Evolutionary conservation across 1,284 basidiomycete species (phyloP).

Genomic region (Volvariella volvacea): DNA sequence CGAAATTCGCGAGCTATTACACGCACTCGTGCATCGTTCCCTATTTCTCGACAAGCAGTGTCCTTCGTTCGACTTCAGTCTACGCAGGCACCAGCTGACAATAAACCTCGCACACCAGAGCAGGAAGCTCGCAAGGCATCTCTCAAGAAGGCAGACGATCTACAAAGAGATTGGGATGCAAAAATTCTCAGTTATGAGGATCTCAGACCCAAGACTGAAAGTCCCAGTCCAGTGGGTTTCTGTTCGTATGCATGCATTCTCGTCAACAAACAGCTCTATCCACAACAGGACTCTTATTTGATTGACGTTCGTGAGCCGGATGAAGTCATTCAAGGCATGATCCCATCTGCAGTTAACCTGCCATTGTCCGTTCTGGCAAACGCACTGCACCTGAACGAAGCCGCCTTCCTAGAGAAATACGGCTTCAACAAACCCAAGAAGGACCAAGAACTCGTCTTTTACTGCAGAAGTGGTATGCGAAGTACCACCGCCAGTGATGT

Average conservation of each 20-base stretch:
- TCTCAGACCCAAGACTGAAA: constrained; percentile 76
- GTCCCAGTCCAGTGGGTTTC: constrained; percentile 69
- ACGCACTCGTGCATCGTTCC: constrained; percentile 9
- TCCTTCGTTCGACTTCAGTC: constrained; percentile 32
- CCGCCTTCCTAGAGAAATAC: constrained; percentile 62
- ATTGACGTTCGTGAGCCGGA: constrained; percentile 93
- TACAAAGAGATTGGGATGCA: constrained; percentile 65
- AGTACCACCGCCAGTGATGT: constrained; percentile 81
- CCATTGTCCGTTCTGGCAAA: constrained; percentile 78
- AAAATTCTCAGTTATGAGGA: constrained; percentile 75
- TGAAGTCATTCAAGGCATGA: constrained; percentile 91
- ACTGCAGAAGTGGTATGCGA: constrained; percentile 89
- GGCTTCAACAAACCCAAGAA: constrained; percentile 81
- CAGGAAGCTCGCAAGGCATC: constrained; percentile 31
- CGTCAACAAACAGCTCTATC: constrained; percentile 4
- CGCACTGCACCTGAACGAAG: constrained; percentile 58
- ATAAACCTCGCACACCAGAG: constrained; percentile 15
- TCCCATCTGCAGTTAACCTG: constrained; percentile 92
- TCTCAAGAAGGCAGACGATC: constrained; percentile 35
- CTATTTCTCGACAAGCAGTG: constrained; percentile 1
- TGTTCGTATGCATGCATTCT: background rate
- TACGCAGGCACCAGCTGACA: constrained; percentile 17
- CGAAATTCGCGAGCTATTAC: background rate
- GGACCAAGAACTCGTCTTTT: constrained; percentile 84
- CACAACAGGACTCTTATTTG: constrained; percentile 65